Percentiles rank a stretch among this genome's conserved stretches.
Conservation (phyloP, 192 early-diverging fungal species). For the Backusella parvicylindrica region DNA sequence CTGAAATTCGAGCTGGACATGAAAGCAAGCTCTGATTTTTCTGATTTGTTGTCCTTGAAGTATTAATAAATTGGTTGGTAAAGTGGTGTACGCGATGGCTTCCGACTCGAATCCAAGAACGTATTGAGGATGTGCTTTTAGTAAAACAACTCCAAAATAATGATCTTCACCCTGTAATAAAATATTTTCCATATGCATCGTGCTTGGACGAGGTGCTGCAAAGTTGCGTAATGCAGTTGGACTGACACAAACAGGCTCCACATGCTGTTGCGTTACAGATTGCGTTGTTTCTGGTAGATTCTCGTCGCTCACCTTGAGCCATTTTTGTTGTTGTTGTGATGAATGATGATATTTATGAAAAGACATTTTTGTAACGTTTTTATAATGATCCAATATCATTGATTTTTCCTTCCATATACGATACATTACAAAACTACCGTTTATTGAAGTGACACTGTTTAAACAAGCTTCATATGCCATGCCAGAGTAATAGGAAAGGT, state of each 20-base stretch:
- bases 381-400: not conserved
- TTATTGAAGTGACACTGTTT: constrained; percentile 58
- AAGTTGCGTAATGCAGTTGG: constrained; percentile 33
- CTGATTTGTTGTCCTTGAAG: constrained; percentile 32
- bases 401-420: constrained; percentile 54
- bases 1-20: constrained; percentile 32
- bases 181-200: constrained; percentile 35
- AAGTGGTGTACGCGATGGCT: constrained; percentile 28
- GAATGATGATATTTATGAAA: not conserved
- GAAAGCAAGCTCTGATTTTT: constrained; percentile 24
- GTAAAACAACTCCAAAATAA: constrained; percentile 21
- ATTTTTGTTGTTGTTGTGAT: too few relatives aligned
- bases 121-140: constrained; percentile 28
- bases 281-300: not conserved
- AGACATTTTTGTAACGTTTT: not conserved
- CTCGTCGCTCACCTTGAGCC: constrained; percentile 18
- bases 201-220: constrained; percentile 23
- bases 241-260: constrained; percentile 26
- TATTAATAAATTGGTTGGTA: constrained; percentile 29
- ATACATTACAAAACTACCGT: constrained; percentile 68
- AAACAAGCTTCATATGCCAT: constrained; percentile 68
- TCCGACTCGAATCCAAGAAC: constrained; percentile 36
- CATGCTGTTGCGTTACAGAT: constrained; percentile 14
- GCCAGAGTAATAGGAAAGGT: constrained; percentile 55
- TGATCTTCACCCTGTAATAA: constrained; percentile 37